A percentile compares a stretch with the other conserved stretches of the same genome.
Conservation (phyloP, 139 green algal species). For the Zygnema cylindricum region DNA sequence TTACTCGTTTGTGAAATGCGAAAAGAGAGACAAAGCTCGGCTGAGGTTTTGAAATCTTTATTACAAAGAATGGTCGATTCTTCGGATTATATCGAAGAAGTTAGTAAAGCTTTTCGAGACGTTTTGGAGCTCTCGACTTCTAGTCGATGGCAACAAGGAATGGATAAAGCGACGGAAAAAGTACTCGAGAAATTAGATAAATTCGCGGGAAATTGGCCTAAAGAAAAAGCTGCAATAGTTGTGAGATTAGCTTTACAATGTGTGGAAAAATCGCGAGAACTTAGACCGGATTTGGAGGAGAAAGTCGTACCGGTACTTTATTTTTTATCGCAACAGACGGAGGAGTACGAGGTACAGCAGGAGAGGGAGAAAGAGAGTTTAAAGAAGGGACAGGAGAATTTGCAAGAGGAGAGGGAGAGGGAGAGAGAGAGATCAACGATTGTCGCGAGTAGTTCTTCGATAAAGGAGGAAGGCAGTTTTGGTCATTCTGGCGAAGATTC, state of each 20-base stretch:
- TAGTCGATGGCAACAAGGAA: not conserved
- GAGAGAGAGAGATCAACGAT: not conserved
- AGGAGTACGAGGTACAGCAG: not conserved
- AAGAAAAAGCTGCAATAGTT: not conserved
- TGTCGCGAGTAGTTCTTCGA: too few species aligned
- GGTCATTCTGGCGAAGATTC: too few species aligned
- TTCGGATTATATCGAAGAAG: not conserved
- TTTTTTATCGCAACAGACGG: not conserved
- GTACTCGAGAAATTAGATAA: not conserved
- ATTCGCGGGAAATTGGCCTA: slow-evolving; percentile 4
- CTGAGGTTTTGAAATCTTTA: not conserved
- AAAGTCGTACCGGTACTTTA: not conserved
- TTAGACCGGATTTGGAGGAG: not conserved
- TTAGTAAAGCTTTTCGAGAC: not conserved
- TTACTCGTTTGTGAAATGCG: not conserved
- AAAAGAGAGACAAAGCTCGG: not conserved
- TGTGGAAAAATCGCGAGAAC: not conserved
- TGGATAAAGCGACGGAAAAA: not conserved
- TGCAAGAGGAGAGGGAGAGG: not conserved
- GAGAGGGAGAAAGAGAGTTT: not conserved
- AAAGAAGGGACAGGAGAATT: not conserved
- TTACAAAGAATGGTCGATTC: not conserved
- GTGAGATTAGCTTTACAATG: slow-evolving; percentile 1
- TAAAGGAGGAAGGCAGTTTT: too few species aligned
- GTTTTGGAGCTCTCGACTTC: not conserved